These are phyloP conservation scores for Cutaneotrichosporon dermatis DNA, from an alignment of 1,284 basidiomycete genomes.

Conservation along the genomic window DNA sequence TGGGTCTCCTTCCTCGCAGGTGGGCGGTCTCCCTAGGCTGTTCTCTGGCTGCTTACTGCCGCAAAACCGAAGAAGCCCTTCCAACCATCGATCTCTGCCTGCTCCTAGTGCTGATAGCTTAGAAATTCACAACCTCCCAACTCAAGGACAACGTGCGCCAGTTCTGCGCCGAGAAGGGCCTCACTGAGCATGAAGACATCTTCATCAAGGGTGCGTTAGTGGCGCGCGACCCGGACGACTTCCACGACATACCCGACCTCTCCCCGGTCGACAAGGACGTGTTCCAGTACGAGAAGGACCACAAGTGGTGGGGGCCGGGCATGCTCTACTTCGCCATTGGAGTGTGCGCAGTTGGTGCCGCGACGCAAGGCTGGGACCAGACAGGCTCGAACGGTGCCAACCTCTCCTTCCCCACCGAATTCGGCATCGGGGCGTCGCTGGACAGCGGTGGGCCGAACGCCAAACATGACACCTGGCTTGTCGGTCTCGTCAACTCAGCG, in stretches of 20 bases:
- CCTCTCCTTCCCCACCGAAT: slow-evolving; percentile 56
- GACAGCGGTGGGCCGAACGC: slow-evolving; percentile 38
- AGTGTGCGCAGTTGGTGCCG: slow-evolving; percentile 30
- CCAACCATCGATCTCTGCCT: too few relatives aligned
- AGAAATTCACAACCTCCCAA: too few relatives aligned
- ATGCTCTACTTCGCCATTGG: slow-evolving; percentile 23
- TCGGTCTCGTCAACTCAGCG: slow-evolving; percentile 57
- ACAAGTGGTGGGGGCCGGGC: slow-evolving; percentile 61
- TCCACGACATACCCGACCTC: slow-evolving; percentile 56
- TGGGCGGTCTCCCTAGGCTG: too few relatives aligned
- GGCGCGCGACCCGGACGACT: slow-evolving; percentile 57
- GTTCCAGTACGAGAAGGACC: slow-evolving; percentile 56
- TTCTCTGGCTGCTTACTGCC: too few relatives aligned
- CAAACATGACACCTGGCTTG: slow-evolving; percentile 53
- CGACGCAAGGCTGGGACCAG: slow-evolving; percentile 41
- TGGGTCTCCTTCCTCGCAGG: too few relatives aligned
- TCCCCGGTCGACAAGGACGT: slow-evolving; percentile 57
- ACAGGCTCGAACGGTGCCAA: slow-evolving; percentile 35
- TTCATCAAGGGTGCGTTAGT: slow-evolving; percentile 62
- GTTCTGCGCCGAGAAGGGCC: neutral
- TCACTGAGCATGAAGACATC: slow-evolving; percentile 16
- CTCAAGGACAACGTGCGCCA: neutral
- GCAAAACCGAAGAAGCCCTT: too few relatives aligned
- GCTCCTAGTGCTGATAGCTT: too few relatives aligned
- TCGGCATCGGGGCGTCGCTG: slow-evolving; percentile 53